A percentile compares a stretch with the other conserved stretches of the same genome.
These are phyloP conservation scores for Paxillus involutus DNA, from an alignment of 768 basidiomycete genomes.

Conservation along the genomic window DNA sequence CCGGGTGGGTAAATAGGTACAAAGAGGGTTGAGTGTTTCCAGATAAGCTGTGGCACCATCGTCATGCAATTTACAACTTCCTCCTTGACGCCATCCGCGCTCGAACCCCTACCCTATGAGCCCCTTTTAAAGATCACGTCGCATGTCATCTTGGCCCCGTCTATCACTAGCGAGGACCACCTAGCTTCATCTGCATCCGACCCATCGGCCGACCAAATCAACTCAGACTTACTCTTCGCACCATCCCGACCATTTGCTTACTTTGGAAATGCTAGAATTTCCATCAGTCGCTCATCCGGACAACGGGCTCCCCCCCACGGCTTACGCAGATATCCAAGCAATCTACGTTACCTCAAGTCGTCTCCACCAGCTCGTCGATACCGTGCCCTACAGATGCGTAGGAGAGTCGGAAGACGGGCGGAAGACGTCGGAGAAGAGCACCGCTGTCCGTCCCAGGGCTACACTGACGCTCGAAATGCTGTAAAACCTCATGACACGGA, in stretches of 20 bases:
- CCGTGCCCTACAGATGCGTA: conserved; percentile 37
- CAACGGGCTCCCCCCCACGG: conserved; percentile 8
- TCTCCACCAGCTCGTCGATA: conserved; percentile 33
- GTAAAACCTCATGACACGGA: conserved; percentile 33
- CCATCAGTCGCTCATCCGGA: background rate
- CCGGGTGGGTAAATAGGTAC: too few relatives aligned
- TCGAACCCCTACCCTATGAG: conserved; percentile 2
- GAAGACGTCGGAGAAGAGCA: background rate
- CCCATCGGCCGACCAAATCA: background rate
- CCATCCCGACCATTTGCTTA: background rate
- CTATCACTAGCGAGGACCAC: background rate
- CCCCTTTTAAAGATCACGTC: conserved; percentile 2
- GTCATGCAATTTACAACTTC: background rate
- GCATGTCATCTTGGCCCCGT: background rate
- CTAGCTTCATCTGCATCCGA: background rate
- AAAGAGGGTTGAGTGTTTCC: too few relatives aligned
- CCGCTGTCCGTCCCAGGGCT: background rate
- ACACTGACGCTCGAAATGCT: conserved; percentile 22
- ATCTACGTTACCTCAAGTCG: conserved; percentile 19
- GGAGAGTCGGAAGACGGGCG: conserved; percentile 1
- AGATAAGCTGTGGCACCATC: too few relatives aligned
- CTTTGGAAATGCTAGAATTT: background rate
- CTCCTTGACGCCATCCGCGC: background rate
- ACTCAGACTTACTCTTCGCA: background rate
- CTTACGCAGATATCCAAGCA: conserved; percentile 15